Evolutionary conservation across 169 alveolate genomes (phyloP), one percentile per base, ranked within the genome.

Genomic region (Theileria luwenshuni): DNA sequence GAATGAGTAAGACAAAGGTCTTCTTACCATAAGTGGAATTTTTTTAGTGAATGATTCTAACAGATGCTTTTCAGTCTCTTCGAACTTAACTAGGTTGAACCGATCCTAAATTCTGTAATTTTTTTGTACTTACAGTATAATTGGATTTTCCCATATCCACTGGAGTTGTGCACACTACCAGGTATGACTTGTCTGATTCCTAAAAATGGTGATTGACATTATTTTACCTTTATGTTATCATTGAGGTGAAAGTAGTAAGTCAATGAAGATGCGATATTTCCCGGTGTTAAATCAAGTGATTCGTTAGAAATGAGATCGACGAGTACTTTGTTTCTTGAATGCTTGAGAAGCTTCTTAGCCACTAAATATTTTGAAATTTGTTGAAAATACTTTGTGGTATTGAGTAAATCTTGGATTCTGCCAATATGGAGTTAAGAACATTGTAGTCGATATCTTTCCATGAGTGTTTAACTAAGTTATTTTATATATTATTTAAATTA

Each of bases 161-260:
- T 12, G 73, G 76, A 35, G 23, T 45, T 13, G 85, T 45, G 56
- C 85, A 76, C 30, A 68, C 74, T 12, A 76, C 79, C 59, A 6
- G 60, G 33, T 76, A 68, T 0, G 69, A 21, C 15, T 6, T 7
- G 49, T 68, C 85, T n/a, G 32, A 45, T 28, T 19, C 33, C 27
- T 32, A 8, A 17, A 69, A n/a, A 33, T 19, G 30, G 17, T 30
- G 56, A 21, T 48, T 58, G 33, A 76, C 54, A 51, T 47, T 56
- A 56, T 60, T 10, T 38, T 38, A 38, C 45, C 45, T 38, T 38
- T 30, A 63, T 58, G 3, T 15, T 32, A n/a, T 32, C 43, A 23
- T 63, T n/a, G 0, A 63, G 0, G 3, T 45, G 17, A 1, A 45
- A 48, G 49, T 68, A 45, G 70, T 71, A 79, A 47, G 77, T 70